phyloP scores from a whole-genome alignment of 1,139 yeast genomes.

The Dujonia santamariae region DNA sequence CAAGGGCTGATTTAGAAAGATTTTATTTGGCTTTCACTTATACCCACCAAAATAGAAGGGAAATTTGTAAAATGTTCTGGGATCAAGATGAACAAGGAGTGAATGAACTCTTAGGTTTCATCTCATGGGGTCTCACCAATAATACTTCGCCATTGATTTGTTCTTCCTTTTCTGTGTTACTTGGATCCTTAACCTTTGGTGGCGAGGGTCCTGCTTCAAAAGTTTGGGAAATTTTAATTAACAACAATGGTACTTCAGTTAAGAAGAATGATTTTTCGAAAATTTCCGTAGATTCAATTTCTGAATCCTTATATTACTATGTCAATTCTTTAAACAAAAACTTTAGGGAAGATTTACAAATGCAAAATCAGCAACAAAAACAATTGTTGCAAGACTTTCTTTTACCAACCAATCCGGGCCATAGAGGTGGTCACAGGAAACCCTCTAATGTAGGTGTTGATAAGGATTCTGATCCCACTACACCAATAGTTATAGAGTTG shows the following conservation, averaged over 20 bases:
- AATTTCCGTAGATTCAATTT: conserved; percentile 58
- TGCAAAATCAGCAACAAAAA: conserved; percentile 16
- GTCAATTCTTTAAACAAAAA: conserved; percentile 47
- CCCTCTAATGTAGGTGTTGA: conserved; percentile 2
- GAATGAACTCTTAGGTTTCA: conserved; percentile 59
- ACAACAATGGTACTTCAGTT: conserved; percentile 14
- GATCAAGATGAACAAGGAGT: conserved; percentile 44
- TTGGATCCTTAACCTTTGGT: conserved; percentile 73
- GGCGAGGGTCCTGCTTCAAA: conserved; percentile 49
- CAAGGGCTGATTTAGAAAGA: conserved; percentile 82
- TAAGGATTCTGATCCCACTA: conserved; percentile 12
- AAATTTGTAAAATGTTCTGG: conserved; percentile 68
- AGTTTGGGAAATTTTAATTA: conserved; percentile 41
- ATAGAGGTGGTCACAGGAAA: conserved; percentile 16
- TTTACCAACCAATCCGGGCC: conserved; percentile 16
- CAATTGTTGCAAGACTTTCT: conserved; percentile 11
- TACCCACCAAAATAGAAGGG: conserved; percentile 61
- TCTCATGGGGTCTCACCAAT: conserved; percentile 84
- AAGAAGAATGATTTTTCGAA: conserved; percentile 42
- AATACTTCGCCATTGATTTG: conserved; percentile 77
- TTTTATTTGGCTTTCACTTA: conserved; percentile 77
- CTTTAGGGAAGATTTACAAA: conserved; percentile 37
- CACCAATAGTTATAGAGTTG: conserved; percentile 45
- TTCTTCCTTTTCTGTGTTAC: conserved; percentile 75
- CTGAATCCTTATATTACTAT: conserved; percentile 56